Conservation (phyloP, 768 basidiomycete species). For the Phanerochaete carnosa region DNA sequence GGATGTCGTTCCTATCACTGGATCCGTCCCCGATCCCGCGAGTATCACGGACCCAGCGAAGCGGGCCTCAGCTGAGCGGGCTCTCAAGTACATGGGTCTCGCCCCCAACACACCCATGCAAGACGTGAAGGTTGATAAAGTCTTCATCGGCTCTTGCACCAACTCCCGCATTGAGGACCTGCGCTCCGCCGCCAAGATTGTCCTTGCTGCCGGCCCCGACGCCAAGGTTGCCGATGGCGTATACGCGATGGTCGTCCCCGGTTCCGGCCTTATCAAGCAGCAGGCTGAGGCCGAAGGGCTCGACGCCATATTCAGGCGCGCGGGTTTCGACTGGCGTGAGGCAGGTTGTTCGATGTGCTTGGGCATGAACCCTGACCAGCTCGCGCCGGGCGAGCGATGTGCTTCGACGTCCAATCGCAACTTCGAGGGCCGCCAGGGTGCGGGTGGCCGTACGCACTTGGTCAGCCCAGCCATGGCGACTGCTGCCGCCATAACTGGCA, state of each 20-base stretch:
- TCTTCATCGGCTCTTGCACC: constrained; percentile 68
- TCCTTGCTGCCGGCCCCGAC: constrained; percentile 46
- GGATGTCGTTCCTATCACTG: constrained; percentile 58
- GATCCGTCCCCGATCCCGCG: constrained; percentile 51
- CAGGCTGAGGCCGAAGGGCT: constrained; percentile 66
- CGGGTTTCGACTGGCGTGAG: constrained; percentile 69
- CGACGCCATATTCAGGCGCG: constrained; percentile 58
- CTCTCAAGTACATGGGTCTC: constrained; percentile 63
- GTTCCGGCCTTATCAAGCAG: constrained; percentile 61
- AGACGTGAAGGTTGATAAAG: constrained; percentile 59
- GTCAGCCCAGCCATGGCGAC: constrained; percentile 69
- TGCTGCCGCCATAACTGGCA: constrained; percentile 58
- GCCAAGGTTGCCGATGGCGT: constrained; percentile 50
- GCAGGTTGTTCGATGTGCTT: constrained; percentile 72
- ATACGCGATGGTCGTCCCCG: constrained; percentile 66
- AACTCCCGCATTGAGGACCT: constrained; percentile 67
- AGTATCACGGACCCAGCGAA: constrained; percentile 41
- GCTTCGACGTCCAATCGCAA: constrained; percentile 65
- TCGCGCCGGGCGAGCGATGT: constrained; percentile 53
- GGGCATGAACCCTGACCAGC: constrained; percentile 70
- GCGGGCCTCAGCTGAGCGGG: constrained; percentile 44
- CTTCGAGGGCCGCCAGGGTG: constrained; percentile 62
- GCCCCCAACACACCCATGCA: constrained; percentile 50
- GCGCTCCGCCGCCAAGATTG: constrained; percentile 55
- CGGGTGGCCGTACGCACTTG: constrained; percentile 61